Evolutionary conservation across 23 red algal genomes (phyloP).

Genomic region (Gracilaria caudata): DNA sequence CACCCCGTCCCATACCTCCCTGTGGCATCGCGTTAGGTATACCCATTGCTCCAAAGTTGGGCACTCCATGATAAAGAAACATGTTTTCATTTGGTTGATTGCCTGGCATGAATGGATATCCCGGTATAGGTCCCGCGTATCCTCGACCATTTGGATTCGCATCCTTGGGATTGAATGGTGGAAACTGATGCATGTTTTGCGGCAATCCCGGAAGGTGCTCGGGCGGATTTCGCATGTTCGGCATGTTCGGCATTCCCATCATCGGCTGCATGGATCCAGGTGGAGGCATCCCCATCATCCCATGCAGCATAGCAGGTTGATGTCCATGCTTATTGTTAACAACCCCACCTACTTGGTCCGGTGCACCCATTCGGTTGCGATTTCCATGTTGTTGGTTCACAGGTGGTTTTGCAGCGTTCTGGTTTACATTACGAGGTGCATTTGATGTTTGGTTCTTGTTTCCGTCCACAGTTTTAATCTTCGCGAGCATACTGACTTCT

Average conservation of each 20-base stretch:
- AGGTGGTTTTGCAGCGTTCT: conserved; percentile 1
- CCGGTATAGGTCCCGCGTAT: neutral
- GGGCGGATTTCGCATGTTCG: conserved; percentile 19
- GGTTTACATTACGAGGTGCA: conserved; percentile 19
- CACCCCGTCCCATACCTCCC: conserved; percentile 32
- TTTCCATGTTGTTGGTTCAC: neutral
- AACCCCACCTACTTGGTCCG: neutral
- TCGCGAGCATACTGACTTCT: conserved; percentile 75
- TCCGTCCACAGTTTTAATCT: conserved; percentile 80
- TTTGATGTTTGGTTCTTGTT: conserved; percentile 15
- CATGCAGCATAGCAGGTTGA: conserved; percentile 2
- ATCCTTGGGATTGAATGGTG: conserved; percentile 17
- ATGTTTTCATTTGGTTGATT: conserved; percentile 31
- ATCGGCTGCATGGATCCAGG: neutral
- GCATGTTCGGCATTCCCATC: conserved; percentile 12
- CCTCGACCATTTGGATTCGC: conserved; percentile 1
- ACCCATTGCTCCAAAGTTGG: neutral
- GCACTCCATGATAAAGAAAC: conserved; percentile 20
- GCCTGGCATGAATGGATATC: conserved; percentile 5
- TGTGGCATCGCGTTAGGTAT: conserved; percentile 2
- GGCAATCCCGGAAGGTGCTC: conserved; percentile 5
- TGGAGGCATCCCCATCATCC: conserved; percentile 1
- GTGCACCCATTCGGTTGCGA: neutral
- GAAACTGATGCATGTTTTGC: conserved; percentile 15
- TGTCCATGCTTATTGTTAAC: conserved; percentile 14